Conservation (phyloP, 2,329 filamentous ascomycete genomes). For the Calycina herbarum region DNA sequence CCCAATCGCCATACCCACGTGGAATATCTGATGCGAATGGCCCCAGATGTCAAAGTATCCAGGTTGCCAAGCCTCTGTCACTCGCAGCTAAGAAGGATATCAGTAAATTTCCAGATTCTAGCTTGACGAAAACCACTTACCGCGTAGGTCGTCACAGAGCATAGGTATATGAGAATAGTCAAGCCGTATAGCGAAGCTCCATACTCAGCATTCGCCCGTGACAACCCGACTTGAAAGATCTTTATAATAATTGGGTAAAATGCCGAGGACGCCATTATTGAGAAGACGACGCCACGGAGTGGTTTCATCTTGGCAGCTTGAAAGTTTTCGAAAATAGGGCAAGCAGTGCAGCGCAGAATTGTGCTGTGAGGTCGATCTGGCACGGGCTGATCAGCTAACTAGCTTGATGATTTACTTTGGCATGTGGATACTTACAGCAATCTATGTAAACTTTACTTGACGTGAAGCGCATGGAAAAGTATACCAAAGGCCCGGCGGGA, state of each 20-base stretch:
- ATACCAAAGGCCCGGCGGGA: background rate
- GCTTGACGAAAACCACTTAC: background rate
- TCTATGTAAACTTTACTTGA: background rate
- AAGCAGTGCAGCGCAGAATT: background rate
- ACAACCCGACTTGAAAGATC: background rate
- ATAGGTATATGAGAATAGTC: background rate
- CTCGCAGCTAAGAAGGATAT: background rate
- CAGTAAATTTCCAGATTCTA: background rate
- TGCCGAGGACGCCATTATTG: background rate
- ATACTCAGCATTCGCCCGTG: background rate
- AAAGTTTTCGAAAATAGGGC: background rate
- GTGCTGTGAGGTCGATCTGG: background rate
- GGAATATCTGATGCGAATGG: conserved; percentile 3
- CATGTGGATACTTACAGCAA: background rate
- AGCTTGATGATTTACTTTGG: background rate
- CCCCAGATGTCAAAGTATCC: background rate
- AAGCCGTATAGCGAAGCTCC: background rate
- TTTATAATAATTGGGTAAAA: background rate
- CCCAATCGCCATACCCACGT: background rate
- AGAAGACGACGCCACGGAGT: background rate
- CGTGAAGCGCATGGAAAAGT: background rate
- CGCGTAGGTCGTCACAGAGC: background rate
- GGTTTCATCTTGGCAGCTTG: background rate
- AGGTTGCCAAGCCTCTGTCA: conserved; percentile 1
- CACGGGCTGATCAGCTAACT: background rate